phyloP scores from a whole-genome alignment of 1,139 yeast genomes.

The Saccharomyces uvarum region DNA sequence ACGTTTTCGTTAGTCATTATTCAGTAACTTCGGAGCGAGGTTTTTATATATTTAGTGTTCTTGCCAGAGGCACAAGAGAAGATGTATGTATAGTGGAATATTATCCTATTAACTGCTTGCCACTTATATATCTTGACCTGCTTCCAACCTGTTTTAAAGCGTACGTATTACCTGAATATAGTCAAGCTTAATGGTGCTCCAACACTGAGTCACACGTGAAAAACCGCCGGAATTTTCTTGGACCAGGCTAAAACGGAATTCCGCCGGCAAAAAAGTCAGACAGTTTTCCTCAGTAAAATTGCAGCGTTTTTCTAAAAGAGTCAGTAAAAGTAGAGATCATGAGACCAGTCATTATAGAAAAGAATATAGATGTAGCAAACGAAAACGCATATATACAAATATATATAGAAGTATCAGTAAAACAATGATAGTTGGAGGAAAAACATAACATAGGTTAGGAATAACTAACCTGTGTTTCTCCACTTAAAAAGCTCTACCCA shows the following conservation, averaged over 20 bases:
- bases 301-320: neutral
- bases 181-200: neutral
- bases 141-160: neutral
- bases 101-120: neutral
- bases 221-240: neutral
- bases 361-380: neutral
- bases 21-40: neutral
- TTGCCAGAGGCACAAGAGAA: neutral
- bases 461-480: neutral
- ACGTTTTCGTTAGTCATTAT: conserved; percentile 26
- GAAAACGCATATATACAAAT: neutral
- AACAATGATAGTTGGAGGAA: too few relatives aligned
- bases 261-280: neutral
- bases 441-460: too few relatives aligned
- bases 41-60: neutral
- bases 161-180: neutral
- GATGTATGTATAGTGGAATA: neutral
- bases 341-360: neutral
- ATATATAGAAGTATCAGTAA: neutral
- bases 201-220: neutral
- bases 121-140: neutral
- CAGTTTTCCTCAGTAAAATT: neutral
- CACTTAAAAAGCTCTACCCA: conserved; percentile 60
- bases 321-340: neutral
- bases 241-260: neutral